A percentile compares a stretch with the other conserved stretches of the same genome.
Conservation (phyloP, 192 early-diverging fungal species). For the Backusella psychrophila region DNA sequence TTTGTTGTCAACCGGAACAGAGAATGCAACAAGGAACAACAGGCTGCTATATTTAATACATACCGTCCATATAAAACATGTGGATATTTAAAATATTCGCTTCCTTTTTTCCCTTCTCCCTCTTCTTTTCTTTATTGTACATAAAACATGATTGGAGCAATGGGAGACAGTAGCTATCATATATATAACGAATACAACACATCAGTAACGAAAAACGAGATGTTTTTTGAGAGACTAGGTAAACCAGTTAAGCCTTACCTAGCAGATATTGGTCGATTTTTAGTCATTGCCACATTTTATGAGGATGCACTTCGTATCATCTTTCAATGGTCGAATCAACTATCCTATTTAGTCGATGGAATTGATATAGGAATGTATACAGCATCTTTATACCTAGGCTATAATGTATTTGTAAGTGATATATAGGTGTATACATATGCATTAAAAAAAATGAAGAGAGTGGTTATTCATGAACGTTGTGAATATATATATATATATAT, state of each 20-base stretch:
- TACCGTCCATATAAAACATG: background rate
- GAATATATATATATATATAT: background rate
- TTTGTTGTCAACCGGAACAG: background rate
- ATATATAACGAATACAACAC: background rate
- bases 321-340: slow-evolving; percentile 86
- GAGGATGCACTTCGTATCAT: slow-evolving; percentile 89
- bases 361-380: slow-evolving; percentile 76
- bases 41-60: too few relatives aligned
- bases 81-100: background rate
- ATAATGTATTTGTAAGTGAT: slow-evolving; percentile 71
- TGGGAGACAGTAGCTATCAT: background rate
- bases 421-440: background rate
- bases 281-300: slow-evolving; percentile 93
- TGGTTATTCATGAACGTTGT: background rate
- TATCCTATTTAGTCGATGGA: slow-evolving; percentile 78
- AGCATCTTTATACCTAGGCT: slow-evolving; percentile 76
- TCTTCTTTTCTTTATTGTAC: background rate
- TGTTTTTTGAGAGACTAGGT: slow-evolving; percentile 57
- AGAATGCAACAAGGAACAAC: background rate
- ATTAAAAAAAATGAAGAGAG: background rate
- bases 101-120: background rate
- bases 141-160: background rate
- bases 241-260: slow-evolving; percentile 86
- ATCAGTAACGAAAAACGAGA: background rate
- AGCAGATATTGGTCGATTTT: slow-evolving; percentile 82